Percentiles rank a stretch among this genome's conserved stretches.
These are phyloP conservation scores for Citrus mangshanensis DNA, from an alignment of 345 rosid species.

Conservation along the genomic window DNA sequence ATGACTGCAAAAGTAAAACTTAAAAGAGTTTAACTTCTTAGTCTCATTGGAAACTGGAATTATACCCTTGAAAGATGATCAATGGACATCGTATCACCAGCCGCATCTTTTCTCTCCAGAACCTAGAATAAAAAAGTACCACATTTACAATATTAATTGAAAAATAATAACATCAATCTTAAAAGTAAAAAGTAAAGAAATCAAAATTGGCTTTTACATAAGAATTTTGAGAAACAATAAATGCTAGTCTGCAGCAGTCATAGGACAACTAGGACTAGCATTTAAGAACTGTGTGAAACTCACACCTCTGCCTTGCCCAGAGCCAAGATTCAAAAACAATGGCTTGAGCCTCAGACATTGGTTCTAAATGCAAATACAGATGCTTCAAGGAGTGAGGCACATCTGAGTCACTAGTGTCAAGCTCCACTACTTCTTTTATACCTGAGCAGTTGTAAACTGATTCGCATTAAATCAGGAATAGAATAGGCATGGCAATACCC, in stretches of 20 bases:
- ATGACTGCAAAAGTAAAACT: no score
- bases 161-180: neutral
- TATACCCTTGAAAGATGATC: constrained; percentile 75
- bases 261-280: neutral
- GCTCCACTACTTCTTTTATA: constrained; percentile 2
- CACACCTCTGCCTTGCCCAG: neutral
- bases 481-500: neutral
- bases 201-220: neutral
- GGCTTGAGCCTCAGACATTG: neutral
- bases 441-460: constrained; percentile 9
- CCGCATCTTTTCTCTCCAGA: constrained; percentile 51
- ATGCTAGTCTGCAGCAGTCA: neutral
- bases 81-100: constrained; percentile 41
- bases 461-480: constrained; percentile 6
- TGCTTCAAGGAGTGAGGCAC: constrained; percentile 14
- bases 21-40: neutral
- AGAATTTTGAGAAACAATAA: neutral
- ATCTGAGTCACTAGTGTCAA: constrained; percentile 4
- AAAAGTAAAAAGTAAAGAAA: neutral
- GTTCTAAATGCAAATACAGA: neutral
- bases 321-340: constrained; percentile 8
- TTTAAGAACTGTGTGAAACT: neutral
- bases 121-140: constrained; percentile 45
- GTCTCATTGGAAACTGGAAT: neutral
- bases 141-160: constrained; percentile 2